Evolutionary conservation across 2,329 filamentous ascomycete species (phyloP).

Genomic region (Botryosphaeria agaves): DNA sequence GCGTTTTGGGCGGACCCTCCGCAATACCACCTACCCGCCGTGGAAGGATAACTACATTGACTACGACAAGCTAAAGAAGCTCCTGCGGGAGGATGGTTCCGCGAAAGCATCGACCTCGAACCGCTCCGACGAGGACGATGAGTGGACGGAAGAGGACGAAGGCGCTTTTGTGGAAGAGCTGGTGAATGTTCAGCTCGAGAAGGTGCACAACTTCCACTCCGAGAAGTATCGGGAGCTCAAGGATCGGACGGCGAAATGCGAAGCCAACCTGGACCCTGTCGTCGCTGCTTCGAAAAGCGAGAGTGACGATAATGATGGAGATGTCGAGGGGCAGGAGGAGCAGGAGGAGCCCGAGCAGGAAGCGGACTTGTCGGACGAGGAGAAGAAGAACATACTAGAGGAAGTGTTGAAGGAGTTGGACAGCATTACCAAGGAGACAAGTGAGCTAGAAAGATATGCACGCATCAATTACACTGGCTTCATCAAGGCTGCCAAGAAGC

Average conservation of each 20-base stretch:
- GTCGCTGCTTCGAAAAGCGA: conserved; percentile 14
- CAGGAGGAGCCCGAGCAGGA: conserved; percentile 22
- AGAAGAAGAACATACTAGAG: conserved; percentile 38
- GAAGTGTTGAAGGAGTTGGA: conserved; percentile 70
- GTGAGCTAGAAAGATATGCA: conserved; percentile 87
- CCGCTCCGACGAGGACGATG: conserved; percentile 36
- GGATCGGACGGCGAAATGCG: conserved; percentile 58
- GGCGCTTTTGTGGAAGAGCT: conserved; percentile 87
- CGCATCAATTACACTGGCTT: conserved; percentile 96
- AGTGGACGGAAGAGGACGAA: conserved; percentile 90
- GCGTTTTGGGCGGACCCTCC: conserved; percentile 86
- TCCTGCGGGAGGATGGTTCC: conserved; percentile 62
- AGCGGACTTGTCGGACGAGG: conserved; percentile 16
- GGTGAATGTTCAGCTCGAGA: conserved; percentile 86
- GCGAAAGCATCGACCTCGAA: conserved; percentile 24
- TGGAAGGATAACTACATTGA: conserved; percentile 95
- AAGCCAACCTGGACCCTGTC: conserved; percentile 44
- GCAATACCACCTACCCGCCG: conserved; percentile 60
- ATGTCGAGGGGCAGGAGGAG: conserved; percentile 17
- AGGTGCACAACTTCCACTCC: conserved; percentile 79
- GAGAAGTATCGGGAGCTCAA: conserved; percentile 66
- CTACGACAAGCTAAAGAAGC: conserved; percentile 79
- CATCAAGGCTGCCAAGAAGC: conserved; percentile 97
- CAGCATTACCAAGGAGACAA: conserved; percentile 73
- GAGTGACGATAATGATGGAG: conserved; percentile 7